Percentiles rank a stretch among this genome's conserved stretches.
Evolutionary conservation across 805 yeast species (phyloP).

Genomic region (Torulaspora indica): DNA sequence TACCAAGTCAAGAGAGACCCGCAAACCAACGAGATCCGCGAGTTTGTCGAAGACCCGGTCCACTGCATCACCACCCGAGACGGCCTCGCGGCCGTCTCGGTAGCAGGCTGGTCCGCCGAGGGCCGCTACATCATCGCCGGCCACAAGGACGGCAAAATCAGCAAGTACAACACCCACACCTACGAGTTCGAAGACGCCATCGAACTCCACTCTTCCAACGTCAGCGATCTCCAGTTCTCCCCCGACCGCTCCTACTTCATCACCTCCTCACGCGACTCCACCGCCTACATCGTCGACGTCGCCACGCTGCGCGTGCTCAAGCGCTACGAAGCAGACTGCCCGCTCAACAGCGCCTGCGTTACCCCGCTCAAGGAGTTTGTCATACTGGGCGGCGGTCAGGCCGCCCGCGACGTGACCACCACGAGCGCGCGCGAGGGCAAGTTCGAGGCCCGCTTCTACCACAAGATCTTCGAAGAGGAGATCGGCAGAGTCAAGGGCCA

Average conservation of each 20-base stretch:
- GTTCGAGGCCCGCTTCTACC: constrained; percentile 94
- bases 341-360: constrained; percentile 90
- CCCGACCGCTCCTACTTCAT: constrained; percentile 84
- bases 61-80: constrained; percentile 57
- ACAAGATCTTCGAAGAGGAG: constrained; percentile 91
- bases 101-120: constrained; percentile 83
- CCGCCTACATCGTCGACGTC: constrained; percentile 71
- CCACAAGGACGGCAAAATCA: constrained; percentile 78
- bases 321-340: constrained; percentile 80
- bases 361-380: constrained; percentile 91
- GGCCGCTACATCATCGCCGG: constrained; percentile 76
- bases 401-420: constrained; percentile 97
- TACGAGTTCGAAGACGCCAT: constrained; percentile 58
- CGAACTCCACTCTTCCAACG: constrained; percentile 66
- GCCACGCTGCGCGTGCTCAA: constrained; percentile 69
- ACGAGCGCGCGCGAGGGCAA: constrained; percentile 90
- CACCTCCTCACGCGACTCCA: constrained; percentile 88
- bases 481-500: constrained; percentile 97
- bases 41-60: constrained; percentile 49
- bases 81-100: constrained; percentile 59
- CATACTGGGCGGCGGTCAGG: constrained; percentile 98
- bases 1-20: constrained; percentile 53
- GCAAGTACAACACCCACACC: constrained; percentile 70
- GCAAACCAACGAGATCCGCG: constrained; percentile 27
- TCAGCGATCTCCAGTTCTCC: constrained; percentile 88